Evolutionary conservation across 257 asterid genomes (phyloP).

Genomic region (Thymus quinquecostatus): DNA sequence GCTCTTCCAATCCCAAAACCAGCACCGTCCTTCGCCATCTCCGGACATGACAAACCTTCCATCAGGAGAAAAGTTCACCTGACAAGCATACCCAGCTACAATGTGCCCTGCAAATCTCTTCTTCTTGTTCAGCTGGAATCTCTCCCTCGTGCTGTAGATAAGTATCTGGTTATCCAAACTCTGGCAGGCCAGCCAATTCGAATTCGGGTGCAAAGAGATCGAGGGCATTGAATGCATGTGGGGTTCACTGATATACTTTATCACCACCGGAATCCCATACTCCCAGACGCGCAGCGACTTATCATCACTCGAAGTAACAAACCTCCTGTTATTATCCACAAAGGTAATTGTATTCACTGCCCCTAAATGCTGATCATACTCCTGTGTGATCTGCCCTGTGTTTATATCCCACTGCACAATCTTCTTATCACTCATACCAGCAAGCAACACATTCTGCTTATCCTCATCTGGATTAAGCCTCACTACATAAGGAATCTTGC

Average conservation of each 20-base stretch:
- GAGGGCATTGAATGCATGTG: conserved; percentile 99
- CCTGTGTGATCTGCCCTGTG: conserved; percentile 94
- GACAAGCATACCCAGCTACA: conserved; percentile 97
- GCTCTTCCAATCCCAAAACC: conserved; percentile 99
- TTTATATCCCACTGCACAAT: conserved; percentile 99
- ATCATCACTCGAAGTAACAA: conserved; percentile 97
- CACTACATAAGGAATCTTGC: conserved; percentile 91
- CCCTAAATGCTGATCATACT: conserved; percentile 98
- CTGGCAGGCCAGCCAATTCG: conserved; percentile 97
- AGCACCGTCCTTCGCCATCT: conserved; percentile 97
- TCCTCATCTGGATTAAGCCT: conserved; percentile 98
- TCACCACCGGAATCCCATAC: conserved; percentile 96
- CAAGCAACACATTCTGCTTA: conserved; percentile 93
- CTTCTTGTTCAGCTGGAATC: conserved; percentile 96
- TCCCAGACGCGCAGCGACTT: conserved; percentile 98
- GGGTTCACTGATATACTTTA: conserved; percentile 96
- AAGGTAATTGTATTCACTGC: conserved; percentile 97
- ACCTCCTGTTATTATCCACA: conserved; percentile 95
- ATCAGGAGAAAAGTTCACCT: conserved; percentile 97
- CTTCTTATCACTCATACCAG: conserved; percentile 99
- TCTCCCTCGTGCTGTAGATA: conserved; percentile 89
- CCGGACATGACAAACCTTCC: conserved; percentile 97
- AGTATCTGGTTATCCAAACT: conserved; percentile 99
- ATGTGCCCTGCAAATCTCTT: conserved; percentile 98
- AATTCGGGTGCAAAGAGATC: conserved; percentile 83